Conservation (phyloP, 176 grass and related monocot genomes). For the Oryza rufipogon region DNA sequence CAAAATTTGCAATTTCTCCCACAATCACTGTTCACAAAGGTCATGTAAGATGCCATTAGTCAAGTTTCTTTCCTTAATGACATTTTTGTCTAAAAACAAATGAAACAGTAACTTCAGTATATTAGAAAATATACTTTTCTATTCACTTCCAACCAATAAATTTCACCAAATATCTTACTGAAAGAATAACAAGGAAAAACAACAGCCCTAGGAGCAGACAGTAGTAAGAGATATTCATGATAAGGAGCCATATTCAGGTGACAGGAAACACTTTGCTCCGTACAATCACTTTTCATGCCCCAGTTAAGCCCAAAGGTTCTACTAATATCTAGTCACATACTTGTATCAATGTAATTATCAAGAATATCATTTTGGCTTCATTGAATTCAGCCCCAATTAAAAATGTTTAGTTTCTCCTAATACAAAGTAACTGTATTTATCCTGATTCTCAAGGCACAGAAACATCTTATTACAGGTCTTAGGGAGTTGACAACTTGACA, state of each 20-base stretch:
- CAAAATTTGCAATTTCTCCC: conserved; percentile 96
- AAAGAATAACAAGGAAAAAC: conserved; percentile 12
- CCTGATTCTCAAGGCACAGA: not conserved
- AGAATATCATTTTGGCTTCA: not conserved
- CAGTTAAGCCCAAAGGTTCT: not conserved
- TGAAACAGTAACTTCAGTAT: not conserved
- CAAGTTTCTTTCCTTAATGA: conserved; percentile 37
- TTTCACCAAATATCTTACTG: not conserved
- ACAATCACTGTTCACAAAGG: conserved; percentile 77
- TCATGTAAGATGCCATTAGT: conserved; percentile 31
- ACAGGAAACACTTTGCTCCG: conserved; percentile 24
- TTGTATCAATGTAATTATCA: not conserved
- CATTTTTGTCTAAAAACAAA: conserved; percentile 13
- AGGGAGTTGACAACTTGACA: not conserved
- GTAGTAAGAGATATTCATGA: not conserved
- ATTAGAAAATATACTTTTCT: not conserved
- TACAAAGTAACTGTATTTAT: not conserved
- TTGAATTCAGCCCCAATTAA: not conserved
- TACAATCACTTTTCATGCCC: not conserved
- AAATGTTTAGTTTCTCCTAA: conserved; percentile 16
- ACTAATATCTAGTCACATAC: not conserved
- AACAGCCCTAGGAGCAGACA: not conserved
- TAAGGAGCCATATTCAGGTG: conserved; percentile 22
- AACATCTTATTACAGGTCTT: too few species aligned
- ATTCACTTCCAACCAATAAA: conserved; percentile 16